Conservation (phyloP, 2,329 filamentous ascomycete genomes). For the Scedosporium dehoogii region DNA sequence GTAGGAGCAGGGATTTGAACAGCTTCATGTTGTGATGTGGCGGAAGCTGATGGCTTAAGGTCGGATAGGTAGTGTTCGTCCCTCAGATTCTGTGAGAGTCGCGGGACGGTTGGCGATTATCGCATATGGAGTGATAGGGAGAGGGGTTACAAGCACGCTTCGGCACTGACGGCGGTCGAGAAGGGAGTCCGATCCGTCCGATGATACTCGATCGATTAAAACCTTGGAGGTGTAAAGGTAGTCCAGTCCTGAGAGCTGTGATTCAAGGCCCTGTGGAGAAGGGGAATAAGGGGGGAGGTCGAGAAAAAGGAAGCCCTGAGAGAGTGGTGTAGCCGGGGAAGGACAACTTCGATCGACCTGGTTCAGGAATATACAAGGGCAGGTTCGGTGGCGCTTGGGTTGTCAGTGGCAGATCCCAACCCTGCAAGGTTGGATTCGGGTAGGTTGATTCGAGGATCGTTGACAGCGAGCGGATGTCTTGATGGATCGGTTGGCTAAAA, state of each 20-base stretch:
- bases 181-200: no score
- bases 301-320: neutral
- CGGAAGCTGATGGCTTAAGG: neutral
- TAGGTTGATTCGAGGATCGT: neutral
- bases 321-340: neutral
- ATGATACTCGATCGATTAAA: no score
- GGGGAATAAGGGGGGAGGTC: neutral
- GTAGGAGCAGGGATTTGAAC: constrained; percentile 6
- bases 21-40: constrained; percentile 8
- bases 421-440: neutral
- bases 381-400: neutral
- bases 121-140: no score
- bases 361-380: neutral
- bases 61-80: neutral
- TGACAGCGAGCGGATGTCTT: neutral
- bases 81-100: no score
- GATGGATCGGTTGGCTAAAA: neutral
- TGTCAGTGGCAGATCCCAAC: neutral
- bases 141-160: no score
- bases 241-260: neutral
- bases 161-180: no score
- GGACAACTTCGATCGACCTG: neutral
- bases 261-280: neutral
- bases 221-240: no score
- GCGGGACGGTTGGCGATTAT: no score